phyloP scores from a whole-genome alignment of 2,329 filamentous ascomycete genomes.

The Alternaria postmessia region DNA sequence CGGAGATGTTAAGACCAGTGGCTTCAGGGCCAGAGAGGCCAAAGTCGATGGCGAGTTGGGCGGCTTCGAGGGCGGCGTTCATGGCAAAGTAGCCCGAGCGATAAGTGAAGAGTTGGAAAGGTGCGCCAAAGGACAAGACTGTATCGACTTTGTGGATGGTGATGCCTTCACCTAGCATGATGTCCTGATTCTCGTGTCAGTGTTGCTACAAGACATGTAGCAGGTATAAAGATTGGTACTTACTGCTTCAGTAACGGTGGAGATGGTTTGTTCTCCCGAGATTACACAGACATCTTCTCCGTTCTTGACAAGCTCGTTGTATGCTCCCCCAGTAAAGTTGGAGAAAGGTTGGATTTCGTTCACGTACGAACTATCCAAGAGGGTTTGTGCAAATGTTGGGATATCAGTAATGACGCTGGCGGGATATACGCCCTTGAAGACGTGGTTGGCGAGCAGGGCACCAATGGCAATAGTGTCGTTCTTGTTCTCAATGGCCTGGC shows the following conservation, averaged over 20 bases:
- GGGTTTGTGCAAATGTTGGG: slow-evolving; percentile 56
- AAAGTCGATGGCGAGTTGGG: slow-evolving; percentile 32
- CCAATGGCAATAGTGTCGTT: slow-evolving; percentile 46
- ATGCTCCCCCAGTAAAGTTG: slow-evolving; percentile 66
- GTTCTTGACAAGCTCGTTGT: slow-evolving; percentile 56
- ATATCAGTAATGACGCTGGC: slow-evolving; percentile 47
- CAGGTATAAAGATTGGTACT: slow-evolving; percentile 25
- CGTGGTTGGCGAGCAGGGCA: slow-evolving; percentile 64
- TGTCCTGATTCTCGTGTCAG: slow-evolving; percentile 21
- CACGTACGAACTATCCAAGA: slow-evolving; percentile 58
- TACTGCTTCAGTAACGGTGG: slow-evolving; percentile 59
- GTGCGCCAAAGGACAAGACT: slow-evolving; percentile 36
- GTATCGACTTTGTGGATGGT: slow-evolving; percentile 40
- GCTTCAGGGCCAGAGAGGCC: slow-evolving; percentile 23
- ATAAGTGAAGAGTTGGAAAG: slow-evolving; percentile 38
- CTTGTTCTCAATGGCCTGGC: slow-evolving; percentile 41
- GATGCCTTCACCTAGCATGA: slow-evolving; percentile 36
- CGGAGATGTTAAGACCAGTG: slow-evolving; percentile 53
- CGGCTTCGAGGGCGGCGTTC: slow-evolving; percentile 23
- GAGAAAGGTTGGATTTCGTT: slow-evolving; percentile 54
- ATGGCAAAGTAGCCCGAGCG: slow-evolving; percentile 36
- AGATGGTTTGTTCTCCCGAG: slow-evolving; percentile 60
- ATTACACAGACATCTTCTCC: slow-evolving; percentile 58
- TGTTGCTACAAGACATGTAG: not conserved
- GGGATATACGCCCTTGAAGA: slow-evolving; percentile 61